phyloP scores from a whole-genome alignment of 2,329 filamentous ascomycete genomes.

The Botrytis fabae region DNA sequence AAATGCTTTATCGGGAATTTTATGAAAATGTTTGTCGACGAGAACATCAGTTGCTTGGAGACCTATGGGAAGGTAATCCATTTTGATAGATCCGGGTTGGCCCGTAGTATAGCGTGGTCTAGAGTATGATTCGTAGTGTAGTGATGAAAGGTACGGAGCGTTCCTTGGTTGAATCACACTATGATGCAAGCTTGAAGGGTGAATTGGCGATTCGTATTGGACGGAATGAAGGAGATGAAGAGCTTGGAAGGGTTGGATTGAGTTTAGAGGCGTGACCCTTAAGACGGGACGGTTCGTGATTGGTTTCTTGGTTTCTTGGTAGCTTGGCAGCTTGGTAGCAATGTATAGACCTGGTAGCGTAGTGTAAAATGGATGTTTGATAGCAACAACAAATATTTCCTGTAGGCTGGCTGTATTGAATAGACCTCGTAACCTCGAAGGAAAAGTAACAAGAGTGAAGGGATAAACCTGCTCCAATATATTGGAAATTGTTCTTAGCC shows the following conservation, averaged over 20 bases:
- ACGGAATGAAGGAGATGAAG: not conserved
- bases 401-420: not conserved
- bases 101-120: not conserved
- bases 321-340: not conserved
- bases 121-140: not conserved
- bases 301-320: not conserved
- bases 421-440: not conserved
- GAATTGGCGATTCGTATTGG: not conserved
- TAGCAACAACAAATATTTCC: not conserved
- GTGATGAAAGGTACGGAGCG: not conserved
- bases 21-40: constrained; percentile 32
- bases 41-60: constrained; percentile 27
- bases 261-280: not conserved
- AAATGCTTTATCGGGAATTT: constrained; percentile 32
- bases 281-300: not conserved
- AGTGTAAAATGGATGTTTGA: not conserved
- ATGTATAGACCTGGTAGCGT: not conserved
- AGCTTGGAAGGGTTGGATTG: not conserved
- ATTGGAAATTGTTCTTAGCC: not conserved
- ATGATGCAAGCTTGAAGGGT: not conserved
- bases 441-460: not conserved
- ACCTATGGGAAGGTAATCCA: constrained; percentile 18
- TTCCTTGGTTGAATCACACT: not conserved
- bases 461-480: constrained; percentile 2
- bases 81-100: not conserved